Conservation (phyloP, 768 basidiomycete species). For the Pleurotus eryngii region DNA sequence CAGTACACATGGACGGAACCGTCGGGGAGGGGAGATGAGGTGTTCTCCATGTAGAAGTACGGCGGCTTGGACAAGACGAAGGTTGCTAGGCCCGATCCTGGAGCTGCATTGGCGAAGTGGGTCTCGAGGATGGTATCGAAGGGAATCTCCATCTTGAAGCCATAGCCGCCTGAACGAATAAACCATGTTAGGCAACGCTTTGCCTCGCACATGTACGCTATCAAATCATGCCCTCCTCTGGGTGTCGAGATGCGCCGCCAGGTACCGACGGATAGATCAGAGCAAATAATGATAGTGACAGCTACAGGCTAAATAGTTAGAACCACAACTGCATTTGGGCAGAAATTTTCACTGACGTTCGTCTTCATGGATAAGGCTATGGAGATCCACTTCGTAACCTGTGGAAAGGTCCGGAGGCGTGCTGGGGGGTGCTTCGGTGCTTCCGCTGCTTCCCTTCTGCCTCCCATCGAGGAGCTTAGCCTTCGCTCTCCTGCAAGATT, state of each 20-base stretch:
- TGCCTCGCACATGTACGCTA: slow-evolving; percentile 70
- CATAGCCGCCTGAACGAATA: slow-evolving; percentile 64
- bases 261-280: slow-evolving; percentile 68
- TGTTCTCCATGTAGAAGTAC: slow-evolving; percentile 61
- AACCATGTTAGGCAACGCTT: slow-evolving; percentile 76
- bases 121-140: slow-evolving; percentile 60
- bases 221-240: slow-evolving; percentile 56
- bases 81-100: slow-evolving; percentile 56
- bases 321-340: background rate
- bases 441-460: slow-evolving; percentile 31
- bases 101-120: slow-evolving; percentile 50
- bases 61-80: slow-evolving; percentile 69
- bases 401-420: slow-evolving; percentile 49
- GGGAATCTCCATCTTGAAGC: slow-evolving; percentile 85
- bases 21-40: slow-evolving; percentile 25
- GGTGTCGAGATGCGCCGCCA: slow-evolving; percentile 73
- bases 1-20: slow-evolving; percentile 42
- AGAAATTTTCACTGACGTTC: slow-evolving; percentile 51
- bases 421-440: slow-evolving; percentile 39
- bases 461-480: slow-evolving; percentile 70
- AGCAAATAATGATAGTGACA: slow-evolving; percentile 73
- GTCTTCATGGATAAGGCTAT: slow-evolving; percentile 69
- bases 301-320: slow-evolving; percentile 35
- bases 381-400: slow-evolving; percentile 57
- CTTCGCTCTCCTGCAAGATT: slow-evolving; percentile 64